Conservation (phyloP, 192 early-diverging fungal genomes). For the Rhizoclosmatium sp. region DNA sequence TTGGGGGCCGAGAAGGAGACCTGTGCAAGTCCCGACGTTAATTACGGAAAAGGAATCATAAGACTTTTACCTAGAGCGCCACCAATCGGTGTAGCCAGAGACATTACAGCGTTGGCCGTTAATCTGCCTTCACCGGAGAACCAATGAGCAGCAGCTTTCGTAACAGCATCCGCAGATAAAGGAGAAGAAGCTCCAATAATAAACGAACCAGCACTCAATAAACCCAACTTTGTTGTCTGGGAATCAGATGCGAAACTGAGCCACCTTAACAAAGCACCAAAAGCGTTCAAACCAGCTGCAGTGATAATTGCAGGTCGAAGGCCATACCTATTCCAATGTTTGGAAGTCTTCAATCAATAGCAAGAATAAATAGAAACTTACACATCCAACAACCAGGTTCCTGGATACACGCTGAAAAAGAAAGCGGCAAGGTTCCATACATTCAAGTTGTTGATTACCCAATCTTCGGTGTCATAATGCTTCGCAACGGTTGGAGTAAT, state of each 20-base stretch:
- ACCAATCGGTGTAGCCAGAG: constrained; percentile 13
- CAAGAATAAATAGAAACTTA: not conserved
- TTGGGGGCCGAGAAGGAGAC: constrained; percentile 11
- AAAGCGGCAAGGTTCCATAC: constrained; percentile 11
- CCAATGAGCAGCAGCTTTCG: constrained; percentile 42
- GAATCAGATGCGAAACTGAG: not conserved
- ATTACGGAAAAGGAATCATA: no score
- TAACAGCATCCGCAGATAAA: not conserved
- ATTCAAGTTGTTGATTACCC: constrained; percentile 6
- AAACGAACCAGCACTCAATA: constrained; percentile 2
- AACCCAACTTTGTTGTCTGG: not conserved
- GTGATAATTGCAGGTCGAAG: not conserved
- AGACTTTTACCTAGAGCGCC: not conserved
- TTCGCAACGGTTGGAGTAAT: constrained; percentile 23
- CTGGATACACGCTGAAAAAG: constrained; percentile 6
- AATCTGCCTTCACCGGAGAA: constrained; percentile 39
- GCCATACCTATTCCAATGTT: not conserved
- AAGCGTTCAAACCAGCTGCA: not conserved
- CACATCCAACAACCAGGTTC: constrained; percentile 30
- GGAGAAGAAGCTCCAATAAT: not conserved
- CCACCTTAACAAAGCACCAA: not conserved
- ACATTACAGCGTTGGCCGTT: constrained; percentile 43
- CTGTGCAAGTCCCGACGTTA: no score
- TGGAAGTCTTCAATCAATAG: not conserved
- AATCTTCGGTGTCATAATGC: not conserved